Percentiles rank a stretch among this genome's conserved stretches.
These are phyloP conservation scores for Colletotrichum sidae DNA, from an alignment of 2,329 filamentous ascomycete species.

Conservation along the genomic window DNA sequence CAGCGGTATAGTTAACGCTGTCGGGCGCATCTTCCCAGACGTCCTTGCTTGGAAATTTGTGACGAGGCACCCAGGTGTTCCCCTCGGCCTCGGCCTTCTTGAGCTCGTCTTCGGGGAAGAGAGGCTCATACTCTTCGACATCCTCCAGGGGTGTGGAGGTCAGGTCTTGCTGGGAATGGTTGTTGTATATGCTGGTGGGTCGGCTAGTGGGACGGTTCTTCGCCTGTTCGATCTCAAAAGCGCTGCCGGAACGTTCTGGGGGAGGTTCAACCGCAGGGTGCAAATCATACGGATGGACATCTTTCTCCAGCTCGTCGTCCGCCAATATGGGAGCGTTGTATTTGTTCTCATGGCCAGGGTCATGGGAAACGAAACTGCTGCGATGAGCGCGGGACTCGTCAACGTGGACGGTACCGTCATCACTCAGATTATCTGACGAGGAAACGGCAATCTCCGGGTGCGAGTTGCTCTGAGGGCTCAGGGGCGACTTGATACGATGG, in stretches of 20 bases:
- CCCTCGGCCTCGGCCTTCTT: constrained; percentile 51
- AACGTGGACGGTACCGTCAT: constrained; percentile 79
- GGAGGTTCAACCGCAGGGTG: constrained; percentile 86
- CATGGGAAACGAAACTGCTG: constrained; percentile 47
- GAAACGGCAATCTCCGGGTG: constrained; percentile 41
- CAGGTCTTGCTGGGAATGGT: constrained; percentile 63
- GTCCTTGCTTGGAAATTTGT: constrained; percentile 91
- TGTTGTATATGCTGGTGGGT: constrained; percentile 72
- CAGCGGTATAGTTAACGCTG: constrained; percentile 82
- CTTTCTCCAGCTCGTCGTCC: constrained; percentile 85
- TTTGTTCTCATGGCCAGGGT: constrained; percentile 45
- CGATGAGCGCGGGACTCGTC: constrained; percentile 70
- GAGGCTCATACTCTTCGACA: constrained; percentile 92
- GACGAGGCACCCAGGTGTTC: constrained; percentile 67
- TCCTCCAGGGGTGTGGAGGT: constrained; percentile 81
- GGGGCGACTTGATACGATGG: constrained; percentile 46
- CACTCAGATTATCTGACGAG: constrained; percentile 45
- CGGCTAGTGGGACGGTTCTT: constrained; percentile 74
- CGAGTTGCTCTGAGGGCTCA: constrained; percentile 41
- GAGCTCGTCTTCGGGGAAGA: constrained; percentile 82
- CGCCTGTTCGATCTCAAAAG: constrained; percentile 66
- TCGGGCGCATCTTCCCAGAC: constrained; percentile 97
- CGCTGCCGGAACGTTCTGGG: constrained; percentile 71
- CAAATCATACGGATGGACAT: constrained; percentile 74
- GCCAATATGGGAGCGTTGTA: constrained; percentile 87